phyloP scores from a whole-genome alignment of 768 basidiomycete genomes.

The Mycena pura region DNA sequence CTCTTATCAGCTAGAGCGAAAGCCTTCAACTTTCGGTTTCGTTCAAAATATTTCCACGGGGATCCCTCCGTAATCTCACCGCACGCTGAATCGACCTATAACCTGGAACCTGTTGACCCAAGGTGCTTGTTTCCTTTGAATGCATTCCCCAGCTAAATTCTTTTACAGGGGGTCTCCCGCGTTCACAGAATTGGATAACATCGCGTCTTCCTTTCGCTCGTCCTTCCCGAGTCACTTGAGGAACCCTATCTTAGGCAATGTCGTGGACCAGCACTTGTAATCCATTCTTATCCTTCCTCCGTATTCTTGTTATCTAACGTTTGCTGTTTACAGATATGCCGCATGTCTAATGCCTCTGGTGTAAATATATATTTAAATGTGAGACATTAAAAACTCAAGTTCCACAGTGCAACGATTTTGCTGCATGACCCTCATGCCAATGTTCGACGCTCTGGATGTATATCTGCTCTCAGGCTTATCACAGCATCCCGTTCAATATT shows the following conservation, averaged over 20 bases:
- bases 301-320: not conserved
- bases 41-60: conserved; percentile 64
- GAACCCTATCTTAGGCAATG: conserved; percentile 60
- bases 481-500: conserved; percentile 70
- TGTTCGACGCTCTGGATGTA: conserved; percentile 61
- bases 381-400: conserved; percentile 3
- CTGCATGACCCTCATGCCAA: conserved; percentile 81
- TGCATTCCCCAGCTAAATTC: not conserved
- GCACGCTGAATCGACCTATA: conserved; percentile 43
- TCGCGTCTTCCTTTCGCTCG: conserved; percentile 61
- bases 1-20: conserved; percentile 45
- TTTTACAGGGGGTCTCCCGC: conserved; percentile 61
- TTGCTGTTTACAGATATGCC: conserved; percentile 26
- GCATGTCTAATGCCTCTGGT: conserved; percentile 52
- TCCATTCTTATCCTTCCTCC: conserved; percentile 33
- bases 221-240: conserved; percentile 63
- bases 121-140: not conserved
- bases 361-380: conserved; percentile 33
- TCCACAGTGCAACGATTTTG: conserved; percentile 65
- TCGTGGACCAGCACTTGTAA: conserved; percentile 67
- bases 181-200: conserved; percentile 67
- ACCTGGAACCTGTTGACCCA: conserved; percentile 56
- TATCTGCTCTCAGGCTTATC: conserved; percentile 73
- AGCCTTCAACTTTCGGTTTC: conserved; percentile 71
- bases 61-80: conserved; percentile 55